These are phyloP conservation scores for Annona squamosa DNA, from an alignment of 164 flowering plant species.

Conservation along the genomic window DNA sequence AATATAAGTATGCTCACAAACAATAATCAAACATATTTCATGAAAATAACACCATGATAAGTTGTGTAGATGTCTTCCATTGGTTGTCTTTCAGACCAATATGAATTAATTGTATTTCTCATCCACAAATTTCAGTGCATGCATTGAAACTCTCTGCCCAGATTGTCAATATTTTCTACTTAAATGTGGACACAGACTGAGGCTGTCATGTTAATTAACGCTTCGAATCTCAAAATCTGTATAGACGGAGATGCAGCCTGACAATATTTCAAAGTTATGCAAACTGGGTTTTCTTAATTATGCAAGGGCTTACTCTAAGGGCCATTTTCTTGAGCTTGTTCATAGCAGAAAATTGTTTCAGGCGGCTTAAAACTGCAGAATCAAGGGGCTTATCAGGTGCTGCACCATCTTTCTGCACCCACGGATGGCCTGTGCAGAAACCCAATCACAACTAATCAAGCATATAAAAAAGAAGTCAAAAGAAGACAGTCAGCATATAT, in stretches of 20 bases:
- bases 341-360: conserved; percentile 84
- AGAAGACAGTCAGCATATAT: not conserved
- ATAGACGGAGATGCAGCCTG: not conserved
- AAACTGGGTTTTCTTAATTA: not conserved
- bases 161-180: not conserved
- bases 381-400: conserved; percentile 89
- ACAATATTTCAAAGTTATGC: not conserved
- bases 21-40: too few species aligned
- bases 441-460: not conserved
- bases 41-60: too few species aligned
- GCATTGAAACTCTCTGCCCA: not conserved
- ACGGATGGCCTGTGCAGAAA: conserved; percentile 64
- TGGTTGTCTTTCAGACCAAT: not conserved
- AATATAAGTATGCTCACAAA: too few species aligned
- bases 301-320: conserved; percentile 47
- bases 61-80: too few species aligned
- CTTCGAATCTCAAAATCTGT: too few species aligned
- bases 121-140: not conserved
- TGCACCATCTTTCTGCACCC: conserved; percentile 64
- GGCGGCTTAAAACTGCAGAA: conserved; percentile 64
- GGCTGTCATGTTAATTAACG: not conserved
- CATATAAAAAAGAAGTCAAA: not conserved
- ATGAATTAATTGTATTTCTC: not conserved
- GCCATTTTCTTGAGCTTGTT: conserved; percentile 88
- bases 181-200: not conserved